Conservation (phyloP, 257 asterid genomes). For the Lycium ferocissimum region DNA sequence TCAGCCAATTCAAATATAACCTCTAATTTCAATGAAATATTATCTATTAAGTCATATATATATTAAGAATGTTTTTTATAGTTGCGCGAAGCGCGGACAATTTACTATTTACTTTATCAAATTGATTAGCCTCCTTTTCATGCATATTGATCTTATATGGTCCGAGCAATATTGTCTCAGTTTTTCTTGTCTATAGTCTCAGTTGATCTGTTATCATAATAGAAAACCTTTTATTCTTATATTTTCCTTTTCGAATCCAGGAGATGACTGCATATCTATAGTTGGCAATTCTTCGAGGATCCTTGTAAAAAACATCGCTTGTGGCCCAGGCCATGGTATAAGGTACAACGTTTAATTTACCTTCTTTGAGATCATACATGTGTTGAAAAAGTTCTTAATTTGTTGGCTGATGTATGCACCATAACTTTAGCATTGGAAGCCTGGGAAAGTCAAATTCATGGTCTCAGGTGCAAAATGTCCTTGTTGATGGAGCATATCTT, state of each 20-base stretch:
- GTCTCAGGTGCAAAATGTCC: constrained; percentile 61
- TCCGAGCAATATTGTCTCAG: too few species aligned
- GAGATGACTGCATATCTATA: constrained; percentile 94
- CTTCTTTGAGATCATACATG: background rate
- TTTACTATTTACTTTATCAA: too few species aligned
- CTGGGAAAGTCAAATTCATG: constrained; percentile 64
- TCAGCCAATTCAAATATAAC: too few species aligned
- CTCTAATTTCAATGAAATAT: too few species aligned
- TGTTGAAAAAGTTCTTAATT: background rate
- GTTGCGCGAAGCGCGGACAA: too few species aligned
- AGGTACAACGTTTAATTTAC: constrained; percentile 52
- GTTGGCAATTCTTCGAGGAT: constrained; percentile 76
- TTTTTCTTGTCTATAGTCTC: too few species aligned
- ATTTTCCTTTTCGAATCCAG: constrained; percentile 40
- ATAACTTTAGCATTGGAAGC: constrained; percentile 77
- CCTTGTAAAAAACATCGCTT: constrained; percentile 50
- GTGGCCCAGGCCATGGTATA: constrained; percentile 87
- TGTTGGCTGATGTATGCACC: background rate
- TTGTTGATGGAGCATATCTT: constrained; percentile 58
- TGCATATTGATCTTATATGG: too few species aligned
- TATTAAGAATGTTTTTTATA: too few species aligned
- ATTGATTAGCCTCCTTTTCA: too few species aligned
- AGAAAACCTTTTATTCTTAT: background rate
- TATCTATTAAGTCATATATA: too few species aligned
- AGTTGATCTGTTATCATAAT: too few species aligned